Percentiles rank a stretch among this genome's conserved stretches.
phyloP scores from a whole-genome alignment of 257 asterid species.

The Scutellaria galericulata region DNA sequence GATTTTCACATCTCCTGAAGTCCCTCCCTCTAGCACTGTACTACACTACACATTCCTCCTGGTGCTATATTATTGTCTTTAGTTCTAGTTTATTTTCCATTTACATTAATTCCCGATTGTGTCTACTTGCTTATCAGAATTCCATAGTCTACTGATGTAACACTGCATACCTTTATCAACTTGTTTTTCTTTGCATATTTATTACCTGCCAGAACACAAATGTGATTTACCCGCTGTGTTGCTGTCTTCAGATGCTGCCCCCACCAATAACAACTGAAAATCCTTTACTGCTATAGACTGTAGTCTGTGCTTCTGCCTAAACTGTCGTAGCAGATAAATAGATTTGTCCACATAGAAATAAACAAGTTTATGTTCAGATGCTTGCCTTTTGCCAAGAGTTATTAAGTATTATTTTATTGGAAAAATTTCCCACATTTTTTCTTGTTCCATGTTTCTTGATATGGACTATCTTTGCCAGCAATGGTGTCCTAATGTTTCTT shows the following conservation, averaged over 20 bases:
- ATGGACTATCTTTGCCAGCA: slow-evolving; percentile 6
- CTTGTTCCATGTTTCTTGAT: not conserved
- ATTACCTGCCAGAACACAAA: not conserved
- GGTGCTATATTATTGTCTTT: not conserved
- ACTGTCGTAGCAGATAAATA: not conserved
- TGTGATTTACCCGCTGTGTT: slow-evolving; percentile 3
- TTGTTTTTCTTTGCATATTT: not conserved
- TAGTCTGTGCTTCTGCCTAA: slow-evolving; percentile 21
- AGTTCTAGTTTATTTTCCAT: not conserved
- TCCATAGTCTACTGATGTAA: not conserved
- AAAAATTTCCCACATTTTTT: not conserved
- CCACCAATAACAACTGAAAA: slow-evolving; percentile 8
- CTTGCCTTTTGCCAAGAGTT: slow-evolving; percentile 17
- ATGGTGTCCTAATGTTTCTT: slow-evolving; percentile 17
- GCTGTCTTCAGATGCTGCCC: slow-evolving; percentile 16
- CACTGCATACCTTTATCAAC: slow-evolving; percentile 11
- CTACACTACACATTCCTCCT: not conserved
- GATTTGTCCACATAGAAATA: not conserved
- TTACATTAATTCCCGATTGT: slow-evolving; percentile 4
- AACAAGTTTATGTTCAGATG: slow-evolving; percentile 5
- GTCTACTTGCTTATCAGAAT: not conserved
- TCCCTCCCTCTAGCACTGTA: not conserved
- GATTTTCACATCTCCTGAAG: not conserved
- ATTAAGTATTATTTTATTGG: slow-evolving; percentile 14
- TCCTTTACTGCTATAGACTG: slow-evolving; percentile 11